Base-by-base conservation (phyloP, 2,329 filamentous ascomycete genomes). In the Fusarium sp. region DNA sequence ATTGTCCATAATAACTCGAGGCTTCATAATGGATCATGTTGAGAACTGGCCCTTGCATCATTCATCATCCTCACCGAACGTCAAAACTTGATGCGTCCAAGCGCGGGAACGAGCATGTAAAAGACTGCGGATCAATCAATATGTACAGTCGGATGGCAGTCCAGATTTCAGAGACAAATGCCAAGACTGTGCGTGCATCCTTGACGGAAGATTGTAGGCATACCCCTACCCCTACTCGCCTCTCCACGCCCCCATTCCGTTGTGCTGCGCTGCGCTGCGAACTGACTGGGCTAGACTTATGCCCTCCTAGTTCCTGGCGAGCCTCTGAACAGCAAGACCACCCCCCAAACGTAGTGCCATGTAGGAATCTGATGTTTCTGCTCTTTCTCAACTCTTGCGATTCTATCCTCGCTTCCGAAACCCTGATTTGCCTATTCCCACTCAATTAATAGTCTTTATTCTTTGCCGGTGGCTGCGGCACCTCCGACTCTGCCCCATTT, bases 301-400 rank as follows among this genome's bases (percentile, higher is more conserved):
- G 66, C 57, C 57, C 62, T 70, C 42, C 57, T 59, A 59, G 50
- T 63, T 59, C 56, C 43, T 55, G 43, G 60, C 49, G 49, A 56
- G 65, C 57, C 51, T 61, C 66, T 60, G 55, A 54, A 53, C 47
- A 63, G 27, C 41, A 53, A 41, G 57, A 69, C 65, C 64, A 71
- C 71, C 71, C 68, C 64, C 59, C 47, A 28, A 67, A 60, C 43
- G 49, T 56, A 70, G 64, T 63, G 68, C 42, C 34, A 68, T 72
- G 67, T 65, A 63, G 59, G 60, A 69, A 68, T 72, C 65, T 71
- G 72, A 73, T 72, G 68, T 69, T 73, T 66, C 71, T 60, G 71
- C 68, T 72, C 59, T 72, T 67, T 55, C 53, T 53, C 46, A 58
- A 51, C 67, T 68, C 67, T 69, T 67, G 41, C 72, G 56, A 66